Base-by-base conservation (phyloP, 129 eudicot genomes). In the Artemisia tridentata region DNA sequence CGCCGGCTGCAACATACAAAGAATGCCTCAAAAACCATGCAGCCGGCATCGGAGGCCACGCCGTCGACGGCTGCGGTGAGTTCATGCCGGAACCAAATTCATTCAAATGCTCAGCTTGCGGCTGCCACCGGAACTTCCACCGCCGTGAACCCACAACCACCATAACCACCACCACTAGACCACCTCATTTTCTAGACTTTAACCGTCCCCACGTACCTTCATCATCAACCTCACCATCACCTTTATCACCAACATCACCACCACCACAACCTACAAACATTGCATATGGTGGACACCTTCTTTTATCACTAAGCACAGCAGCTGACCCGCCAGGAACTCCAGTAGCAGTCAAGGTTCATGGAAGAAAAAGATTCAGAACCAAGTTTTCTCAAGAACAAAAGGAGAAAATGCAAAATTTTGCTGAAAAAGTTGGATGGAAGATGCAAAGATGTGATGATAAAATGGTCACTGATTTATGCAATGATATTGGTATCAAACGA, bases 111-210 rank as follows among this genome's bases (percentile, higher is more conserved):
- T 92, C 91, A 9, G 97, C 96, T 0, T 91, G 97, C 49, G 96
- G 96, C 72, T 91, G 97, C 86, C 97, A 91, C 87, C 96, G 96
- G 43, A 91, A 80, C 73, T 88, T 91, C 84, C 97, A 88, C 84
- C 92, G 96, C 78, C 90, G 95, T 4, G 92, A 87, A 46, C 67
- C 79, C n/a, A 84, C 75, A 2, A 83, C 77, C 50, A 73, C 56
- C 57, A 46, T 68, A 53, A 51, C 74, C 10, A 27, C 78, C 75
- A 53, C 81, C 68, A 38, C 76, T 11, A 68, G 58, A 50, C 69
- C 81, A 50, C 63, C 81, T 19, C 92, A 80, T 65, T 88, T 78
- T 74, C 80, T 80, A 45, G 85, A 78, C 52, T 84, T 81, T 77
- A 77, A 77, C 72, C 84, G 57, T 57, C 79, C 75, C 1, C 2